A percentile compares a stretch with the other conserved stretches of the same genome.
These are phyloP conservation scores for Xylaria sp. DNA, from an alignment of 495 filamentous ascomycete genomes.

Conservation along the genomic window DNA sequence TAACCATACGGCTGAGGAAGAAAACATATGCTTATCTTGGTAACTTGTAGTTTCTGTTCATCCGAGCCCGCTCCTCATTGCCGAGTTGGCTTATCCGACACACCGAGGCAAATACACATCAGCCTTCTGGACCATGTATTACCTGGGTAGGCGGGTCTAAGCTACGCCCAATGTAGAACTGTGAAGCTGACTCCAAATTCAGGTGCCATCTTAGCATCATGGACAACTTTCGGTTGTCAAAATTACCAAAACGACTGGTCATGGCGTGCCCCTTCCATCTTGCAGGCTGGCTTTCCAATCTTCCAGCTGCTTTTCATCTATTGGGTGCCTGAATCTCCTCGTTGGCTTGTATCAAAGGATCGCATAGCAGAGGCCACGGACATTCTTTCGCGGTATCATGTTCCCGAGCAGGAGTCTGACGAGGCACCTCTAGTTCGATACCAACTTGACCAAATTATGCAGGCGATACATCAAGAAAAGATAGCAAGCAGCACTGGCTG, in stretches of 20 bases:
- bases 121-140: slow-evolving; percentile 41
- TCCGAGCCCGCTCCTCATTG: slow-evolving; percentile 65
- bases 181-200: slow-evolving; percentile 4
- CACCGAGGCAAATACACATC: slow-evolving; percentile 57
- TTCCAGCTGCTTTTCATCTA: slow-evolving; percentile 57
- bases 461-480: slow-evolving; percentile 34
- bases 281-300: slow-evolving; percentile 49
- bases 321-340: slow-evolving; percentile 45
- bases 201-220: slow-evolving; percentile 32
- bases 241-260: slow-evolving; percentile 52
- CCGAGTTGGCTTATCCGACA: slow-evolving; percentile 66
- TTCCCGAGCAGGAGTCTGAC: slow-evolving; percentile 17
- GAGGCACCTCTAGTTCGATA: slow-evolving; percentile 32
- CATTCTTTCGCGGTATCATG: slow-evolving; percentile 34
- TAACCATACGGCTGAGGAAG: not conserved
- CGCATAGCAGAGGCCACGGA: slow-evolving; percentile 21
- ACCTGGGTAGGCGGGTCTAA: slow-evolving; percentile 29
- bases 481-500: slow-evolving; percentile 31
- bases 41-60: slow-evolving; percentile 50
- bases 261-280: slow-evolving; percentile 38
- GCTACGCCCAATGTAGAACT: slow-evolving; percentile 40
- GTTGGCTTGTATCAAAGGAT: slow-evolving; percentile 41
- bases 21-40: not conserved
- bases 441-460: slow-evolving; percentile 37
- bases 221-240: slow-evolving; percentile 31